Evolutionary conservation across 495 filamentous ascomycete species (phyloP).

Genomic region (Clohesyomyces aquaticus): DNA sequence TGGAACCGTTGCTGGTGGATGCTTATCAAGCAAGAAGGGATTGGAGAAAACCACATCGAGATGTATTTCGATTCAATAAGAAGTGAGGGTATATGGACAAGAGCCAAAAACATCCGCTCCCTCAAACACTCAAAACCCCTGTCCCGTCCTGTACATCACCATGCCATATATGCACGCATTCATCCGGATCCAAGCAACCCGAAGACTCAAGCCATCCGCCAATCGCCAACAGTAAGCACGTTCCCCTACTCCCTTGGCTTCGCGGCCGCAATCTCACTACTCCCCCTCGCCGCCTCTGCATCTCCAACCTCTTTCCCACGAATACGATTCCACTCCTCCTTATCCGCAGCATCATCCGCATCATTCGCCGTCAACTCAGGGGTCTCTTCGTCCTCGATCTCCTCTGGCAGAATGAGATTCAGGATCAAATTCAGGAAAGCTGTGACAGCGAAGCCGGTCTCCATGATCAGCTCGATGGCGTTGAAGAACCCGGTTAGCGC

Average conservation of each 20-base stretch:
- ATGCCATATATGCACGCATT: too few relatives aligned
- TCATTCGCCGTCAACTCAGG: slow-evolving; percentile 45
- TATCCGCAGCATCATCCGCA: slow-evolving; percentile 39
- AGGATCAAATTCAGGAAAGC: slow-evolving; percentile 72
- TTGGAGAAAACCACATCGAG: too few relatives aligned
- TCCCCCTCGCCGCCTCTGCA: slow-evolving; percentile 18
- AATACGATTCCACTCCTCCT: slow-evolving; percentile 44
- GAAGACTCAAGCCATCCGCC: too few relatives aligned
- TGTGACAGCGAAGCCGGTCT: slow-evolving; percentile 76
- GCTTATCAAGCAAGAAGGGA: too few relatives aligned
- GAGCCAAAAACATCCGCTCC: neutral
- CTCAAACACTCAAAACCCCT: too few relatives aligned
- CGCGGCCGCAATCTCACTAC: slow-evolving; percentile 16
- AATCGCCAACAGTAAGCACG: neutral
- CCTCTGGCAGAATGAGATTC: slow-evolving; percentile 73
- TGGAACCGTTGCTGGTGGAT: too few relatives aligned
- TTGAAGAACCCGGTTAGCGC: slow-evolving; percentile 77
- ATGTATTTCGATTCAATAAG: neutral
- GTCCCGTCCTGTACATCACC: too few relatives aligned
- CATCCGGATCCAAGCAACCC: too few relatives aligned
- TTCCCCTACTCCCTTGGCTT: neutral
- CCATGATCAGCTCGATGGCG: slow-evolving; percentile 78
- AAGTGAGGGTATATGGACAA: neutral
- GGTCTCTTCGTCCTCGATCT: slow-evolving; percentile 64
- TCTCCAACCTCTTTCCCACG: slow-evolving; percentile 32